Evolutionary conservation across 1,139 yeast species (phyloP).

Genomic region (Tardiomyces digboiensis): DNA sequence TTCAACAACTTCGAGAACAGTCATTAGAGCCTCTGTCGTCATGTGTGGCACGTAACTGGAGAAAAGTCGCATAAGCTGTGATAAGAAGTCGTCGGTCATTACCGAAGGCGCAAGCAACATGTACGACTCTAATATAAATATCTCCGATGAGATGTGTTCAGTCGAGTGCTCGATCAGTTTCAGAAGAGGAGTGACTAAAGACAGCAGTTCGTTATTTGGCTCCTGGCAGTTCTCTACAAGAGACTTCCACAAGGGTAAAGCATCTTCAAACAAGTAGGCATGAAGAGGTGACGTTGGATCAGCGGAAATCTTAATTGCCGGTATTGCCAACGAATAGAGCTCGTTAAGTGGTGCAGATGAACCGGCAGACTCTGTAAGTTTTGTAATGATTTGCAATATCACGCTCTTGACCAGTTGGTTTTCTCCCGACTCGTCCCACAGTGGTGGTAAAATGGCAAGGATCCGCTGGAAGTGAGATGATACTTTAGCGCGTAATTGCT

Average conservation of each 20-base stretch:
- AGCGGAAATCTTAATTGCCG: conserved; percentile 54
- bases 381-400: conserved; percentile 57
- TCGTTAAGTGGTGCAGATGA: conserved; percentile 37
- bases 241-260: conserved; percentile 74
- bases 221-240: conserved; percentile 44
- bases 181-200: conserved; percentile 37
- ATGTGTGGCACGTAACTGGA: conserved; percentile 48
- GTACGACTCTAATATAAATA: conserved; percentile 67
- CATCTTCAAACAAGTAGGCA: conserved; percentile 72
- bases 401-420: conserved; percentile 63
- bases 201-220: conserved; percentile 34
- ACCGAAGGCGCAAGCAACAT: conserved; percentile 41
- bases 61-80: conserved; percentile 41
- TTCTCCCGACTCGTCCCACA: conserved; percentile 61
- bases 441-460: conserved; percentile 51
- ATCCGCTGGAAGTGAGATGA: conserved; percentile 34
- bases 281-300: conserved; percentile 54
- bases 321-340: conserved; percentile 57
- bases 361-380: conserved; percentile 56
- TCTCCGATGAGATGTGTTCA: conserved; percentile 61
- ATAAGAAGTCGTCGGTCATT: conserved; percentile 13
- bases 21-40: conserved; percentile 56
- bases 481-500: conserved; percentile 34
- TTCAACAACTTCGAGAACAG: conserved; percentile 4
- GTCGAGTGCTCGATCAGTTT: conserved; percentile 53